Evolutionary conservation across 768 basidiomycete species (phyloP).

Genomic region (Leucosporidium creatinivorum): DNA sequence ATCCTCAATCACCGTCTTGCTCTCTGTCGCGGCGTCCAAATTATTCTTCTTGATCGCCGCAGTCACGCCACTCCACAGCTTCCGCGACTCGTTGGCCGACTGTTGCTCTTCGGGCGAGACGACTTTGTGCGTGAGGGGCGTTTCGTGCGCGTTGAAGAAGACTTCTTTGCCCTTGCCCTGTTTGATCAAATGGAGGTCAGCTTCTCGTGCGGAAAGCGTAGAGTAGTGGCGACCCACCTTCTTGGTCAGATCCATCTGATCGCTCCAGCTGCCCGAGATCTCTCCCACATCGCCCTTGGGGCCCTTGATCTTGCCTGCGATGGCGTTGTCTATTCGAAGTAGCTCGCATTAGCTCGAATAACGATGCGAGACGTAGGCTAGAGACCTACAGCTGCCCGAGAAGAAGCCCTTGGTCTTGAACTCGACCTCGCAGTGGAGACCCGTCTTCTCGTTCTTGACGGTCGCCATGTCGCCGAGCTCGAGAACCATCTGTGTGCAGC

Average conservation of each 20-base stretch:
- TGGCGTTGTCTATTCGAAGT: constrained; percentile 60
- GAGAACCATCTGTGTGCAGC: constrained; percentile 72
- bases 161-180: constrained; percentile 64
- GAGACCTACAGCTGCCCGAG: constrained; percentile 57
- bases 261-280: constrained; percentile 82
- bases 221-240: constrained; percentile 58
- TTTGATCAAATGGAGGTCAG: too few species aligned
- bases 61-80: constrained; percentile 78
- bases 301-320: constrained; percentile 69
- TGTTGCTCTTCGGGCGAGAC: constrained; percentile 81
- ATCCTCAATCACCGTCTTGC: constrained; percentile 85
- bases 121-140: constrained; percentile 69
- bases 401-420: constrained; percentile 99
- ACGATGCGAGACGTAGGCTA: too few species aligned
- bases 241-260: constrained; percentile 73
- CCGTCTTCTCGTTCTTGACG: constrained; percentile 72
- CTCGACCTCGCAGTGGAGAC: constrained; percentile 71
- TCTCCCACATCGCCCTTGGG: constrained; percentile 67
- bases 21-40: constrained; percentile 87
- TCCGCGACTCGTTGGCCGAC: constrained; percentile 79
- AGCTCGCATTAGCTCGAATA: not conserved
- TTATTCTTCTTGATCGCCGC: constrained; percentile 75
- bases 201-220: too few species aligned
- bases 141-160: constrained; percentile 73
- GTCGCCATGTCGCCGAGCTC: constrained; percentile 86